Evolutionary conservation across 768 basidiomycete genomes (phyloP).

Genomic region (Collybia mongolica): DNA sequence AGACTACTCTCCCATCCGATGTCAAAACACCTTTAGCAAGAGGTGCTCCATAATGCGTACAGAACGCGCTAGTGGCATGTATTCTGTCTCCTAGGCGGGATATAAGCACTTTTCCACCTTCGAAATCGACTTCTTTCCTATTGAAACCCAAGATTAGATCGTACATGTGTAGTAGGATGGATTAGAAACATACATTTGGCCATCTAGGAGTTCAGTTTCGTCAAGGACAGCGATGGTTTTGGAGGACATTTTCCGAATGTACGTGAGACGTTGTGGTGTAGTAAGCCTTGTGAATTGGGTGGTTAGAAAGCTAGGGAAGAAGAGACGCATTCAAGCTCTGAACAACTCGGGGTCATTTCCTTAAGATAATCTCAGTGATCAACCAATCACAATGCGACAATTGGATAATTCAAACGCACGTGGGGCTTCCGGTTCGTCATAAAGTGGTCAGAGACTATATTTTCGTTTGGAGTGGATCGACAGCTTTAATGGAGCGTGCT

Average conservation of each 20-base stretch:
- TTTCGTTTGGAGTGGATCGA: too few relatives aligned
- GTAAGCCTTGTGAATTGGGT: background rate
- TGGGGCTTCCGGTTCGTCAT: too few relatives aligned
- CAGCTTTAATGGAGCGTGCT: too few relatives aligned
- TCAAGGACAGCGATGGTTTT: conserved; percentile 59
- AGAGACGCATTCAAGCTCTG: background rate
- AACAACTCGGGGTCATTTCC: too few relatives aligned
- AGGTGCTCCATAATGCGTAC: conserved; percentile 92
- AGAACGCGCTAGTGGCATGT: conserved; percentile 79
- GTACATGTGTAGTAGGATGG: background rate
- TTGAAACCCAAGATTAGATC: background rate
- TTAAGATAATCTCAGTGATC: too few relatives aligned
- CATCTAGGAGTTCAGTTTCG: conserved; percentile 58
- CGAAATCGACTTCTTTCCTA: conserved; percentile 85
- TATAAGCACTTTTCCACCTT: conserved; percentile 73
- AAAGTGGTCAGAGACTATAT: too few relatives aligned
- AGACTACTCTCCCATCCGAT: conserved; percentile 76
- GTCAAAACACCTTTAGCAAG: conserved; percentile 80
- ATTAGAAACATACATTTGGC: conserved; percentile 49
- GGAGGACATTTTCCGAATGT: conserved; percentile 36
- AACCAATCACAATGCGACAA: too few relatives aligned
- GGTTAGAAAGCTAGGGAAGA: background rate
- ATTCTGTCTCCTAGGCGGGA: conserved; percentile 74
- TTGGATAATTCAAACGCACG: too few relatives aligned
- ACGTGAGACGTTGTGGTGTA: conserved; percentile 5